phyloP scores from a whole-genome alignment of 345 rosid genomes.

The Gossypium sturtianum region DNA sequence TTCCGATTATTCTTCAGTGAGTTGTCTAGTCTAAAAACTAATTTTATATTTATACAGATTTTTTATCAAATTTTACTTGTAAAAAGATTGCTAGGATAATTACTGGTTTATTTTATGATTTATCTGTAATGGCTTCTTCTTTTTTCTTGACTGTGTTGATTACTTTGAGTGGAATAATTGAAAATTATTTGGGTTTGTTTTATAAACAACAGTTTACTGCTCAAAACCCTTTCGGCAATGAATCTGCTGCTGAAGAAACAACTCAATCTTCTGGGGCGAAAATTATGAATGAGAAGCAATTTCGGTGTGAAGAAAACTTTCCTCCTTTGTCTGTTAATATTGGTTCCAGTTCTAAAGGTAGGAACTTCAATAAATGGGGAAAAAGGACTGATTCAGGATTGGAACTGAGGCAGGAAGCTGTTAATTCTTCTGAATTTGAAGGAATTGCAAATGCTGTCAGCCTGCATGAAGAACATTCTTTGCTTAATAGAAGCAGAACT shows the following conservation, averaged over 20 bases:
- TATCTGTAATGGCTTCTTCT: background rate
- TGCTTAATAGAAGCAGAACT: background rate
- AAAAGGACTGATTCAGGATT: constrained; percentile 15
- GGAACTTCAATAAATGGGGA: constrained; percentile 2
- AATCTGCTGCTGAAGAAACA: background rate
- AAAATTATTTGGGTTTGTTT: background rate
- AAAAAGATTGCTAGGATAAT: background rate
- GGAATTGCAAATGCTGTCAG: background rate
- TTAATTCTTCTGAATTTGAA: background rate
- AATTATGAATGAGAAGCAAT: background rate
- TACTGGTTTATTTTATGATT: background rate
- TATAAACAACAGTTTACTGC: background rate
- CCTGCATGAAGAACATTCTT: constrained; percentile 1
- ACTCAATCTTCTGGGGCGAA: background rate
- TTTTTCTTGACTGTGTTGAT: background rate
- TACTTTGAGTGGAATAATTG: background rate
- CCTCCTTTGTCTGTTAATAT: background rate
- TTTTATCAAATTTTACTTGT: background rate
- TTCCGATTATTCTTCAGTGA: background rate
- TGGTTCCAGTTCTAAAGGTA: background rate
- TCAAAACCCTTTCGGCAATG: background rate
- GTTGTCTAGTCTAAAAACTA: background rate
- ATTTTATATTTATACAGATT: background rate
- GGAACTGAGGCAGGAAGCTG: background rate
- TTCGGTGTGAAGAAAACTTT: background rate